phyloP scores from a whole-genome alignment of 2,329 filamentous ascomycete genomes.

The Pseudogymnoascus sp. region DNA sequence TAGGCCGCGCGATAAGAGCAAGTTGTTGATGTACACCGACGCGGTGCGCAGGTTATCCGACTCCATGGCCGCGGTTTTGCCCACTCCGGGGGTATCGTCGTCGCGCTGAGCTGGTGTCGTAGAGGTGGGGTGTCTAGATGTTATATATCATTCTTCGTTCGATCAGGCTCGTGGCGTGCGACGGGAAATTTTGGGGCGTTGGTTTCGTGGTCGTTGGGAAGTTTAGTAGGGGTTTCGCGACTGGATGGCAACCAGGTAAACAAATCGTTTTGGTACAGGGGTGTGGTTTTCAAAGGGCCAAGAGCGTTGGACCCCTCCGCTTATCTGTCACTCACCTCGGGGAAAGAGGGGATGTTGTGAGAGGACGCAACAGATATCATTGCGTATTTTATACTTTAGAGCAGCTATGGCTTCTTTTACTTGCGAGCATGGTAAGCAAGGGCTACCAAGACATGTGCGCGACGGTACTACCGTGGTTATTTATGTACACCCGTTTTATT shows the following conservation, averaged over 20 bases:
- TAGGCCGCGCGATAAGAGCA: slow-evolving; percentile 59
- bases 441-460: not conserved
- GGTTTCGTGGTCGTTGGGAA: not conserved
- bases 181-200: not conserved
- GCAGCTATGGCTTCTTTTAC: not conserved
- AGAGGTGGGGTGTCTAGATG: not conserved
- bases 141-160: not conserved
- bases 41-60: slow-evolving; percentile 57
- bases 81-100: not conserved
- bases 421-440: not conserved
- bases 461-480: not conserved
- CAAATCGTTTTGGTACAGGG: not conserved
- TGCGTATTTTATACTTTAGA: not conserved
- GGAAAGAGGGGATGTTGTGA: not conserved
- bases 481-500: not conserved
- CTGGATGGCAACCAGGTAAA: not conserved
- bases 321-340: not conserved
- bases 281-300: not conserved
- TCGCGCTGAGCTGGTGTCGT: not conserved
- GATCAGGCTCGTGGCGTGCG: not conserved
- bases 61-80: slow-evolving; percentile 24
- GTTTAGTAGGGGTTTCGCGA: not conserved
- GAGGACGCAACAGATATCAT: not conserved
- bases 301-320: not conserved
- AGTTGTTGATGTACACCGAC: slow-evolving; percentile 68